These are phyloP conservation scores for Isoetes engelmannii DNA, from an alignment of 83 land plant genomes.

Conservation along the genomic window DNA sequence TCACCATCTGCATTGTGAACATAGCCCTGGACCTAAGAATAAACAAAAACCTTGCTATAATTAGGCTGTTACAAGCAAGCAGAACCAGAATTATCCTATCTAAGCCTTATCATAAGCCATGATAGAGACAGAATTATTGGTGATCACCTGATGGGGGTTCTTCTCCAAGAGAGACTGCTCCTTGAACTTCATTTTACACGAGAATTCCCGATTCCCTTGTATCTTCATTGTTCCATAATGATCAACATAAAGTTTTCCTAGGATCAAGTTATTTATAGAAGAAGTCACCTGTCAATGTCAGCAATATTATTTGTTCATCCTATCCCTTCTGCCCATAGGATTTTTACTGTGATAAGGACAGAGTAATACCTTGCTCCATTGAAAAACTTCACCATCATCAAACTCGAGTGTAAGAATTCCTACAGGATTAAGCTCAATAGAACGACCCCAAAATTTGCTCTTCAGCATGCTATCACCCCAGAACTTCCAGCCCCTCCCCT, in stretches of 20 bases:
- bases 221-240: constrained; percentile 16
- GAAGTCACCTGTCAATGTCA: constrained; percentile 7
- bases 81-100: too few relatives aligned
- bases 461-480: constrained; percentile 15
- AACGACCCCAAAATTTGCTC: constrained; percentile 14
- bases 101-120: too few relatives aligned
- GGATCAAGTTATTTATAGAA: constrained; percentile 12
- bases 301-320: too few relatives aligned
- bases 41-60: too few relatives aligned
- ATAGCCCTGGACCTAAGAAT: constrained; percentile 29
- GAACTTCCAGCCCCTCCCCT: constrained; percentile 10
- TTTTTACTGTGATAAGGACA: background rate
- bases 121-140: background rate
- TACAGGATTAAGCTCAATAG: background rate
- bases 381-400: constrained; percentile 1
- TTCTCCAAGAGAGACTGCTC: constrained; percentile 11
- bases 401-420: background rate
- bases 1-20: constrained; percentile 27
- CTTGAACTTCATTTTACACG: constrained; percentile 11
- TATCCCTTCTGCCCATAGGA: too few relatives aligned
- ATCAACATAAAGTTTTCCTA: constrained; percentile 15
- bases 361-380: background rate
- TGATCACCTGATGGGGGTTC: constrained; percentile 14
- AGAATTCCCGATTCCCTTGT: constrained; percentile 9
- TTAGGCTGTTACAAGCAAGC: too few relatives aligned